Evolutionary conservation across 2,329 filamentous ascomycete genomes (phyloP).

Genomic region (Fusarium neocosmosporiellum): DNA sequence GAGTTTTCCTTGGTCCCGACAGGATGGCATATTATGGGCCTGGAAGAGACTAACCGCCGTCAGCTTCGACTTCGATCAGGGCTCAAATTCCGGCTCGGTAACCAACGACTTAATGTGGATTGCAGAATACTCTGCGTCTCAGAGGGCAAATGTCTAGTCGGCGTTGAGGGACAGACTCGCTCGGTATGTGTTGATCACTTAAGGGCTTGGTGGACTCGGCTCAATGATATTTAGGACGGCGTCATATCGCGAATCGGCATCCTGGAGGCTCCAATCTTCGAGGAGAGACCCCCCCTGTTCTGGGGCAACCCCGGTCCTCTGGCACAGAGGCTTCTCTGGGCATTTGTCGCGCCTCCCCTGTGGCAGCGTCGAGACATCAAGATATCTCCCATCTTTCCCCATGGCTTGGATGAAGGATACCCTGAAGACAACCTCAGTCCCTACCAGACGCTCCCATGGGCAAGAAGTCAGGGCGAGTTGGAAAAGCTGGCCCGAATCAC

Average conservation of each 20-base stretch:
- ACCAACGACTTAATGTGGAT: too few relatives aligned
- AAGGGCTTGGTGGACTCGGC: neutral
- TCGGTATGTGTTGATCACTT: neutral
- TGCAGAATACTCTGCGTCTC: too few relatives aligned
- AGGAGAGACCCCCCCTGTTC: too few relatives aligned
- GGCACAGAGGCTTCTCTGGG: too few relatives aligned
- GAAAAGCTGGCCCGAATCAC: neutral
- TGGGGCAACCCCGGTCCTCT: too few relatives aligned
- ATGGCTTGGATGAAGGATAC: neutral
- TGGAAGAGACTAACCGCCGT: neutral
- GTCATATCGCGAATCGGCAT: neutral
- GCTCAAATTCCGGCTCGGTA: too few relatives aligned
- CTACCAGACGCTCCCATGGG: neutral
- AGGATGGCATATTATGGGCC: neutral
- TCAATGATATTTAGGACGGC: slow-evolving; percentile 1
- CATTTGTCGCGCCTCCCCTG: too few relatives aligned
- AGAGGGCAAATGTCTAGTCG: neutral
- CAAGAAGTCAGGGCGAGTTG: neutral
- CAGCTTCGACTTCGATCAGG: neutral
- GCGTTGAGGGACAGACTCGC: neutral
- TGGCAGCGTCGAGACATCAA: too few relatives aligned
- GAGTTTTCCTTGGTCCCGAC: neutral
- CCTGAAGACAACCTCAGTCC: neutral
- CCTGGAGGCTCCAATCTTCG: neutral
- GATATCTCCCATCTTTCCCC: neutral